These are phyloP conservation scores for Sporisorium graminicola DNA, from an alignment of 1,284 basidiomycete genomes.

Conservation along the genomic window DNA sequence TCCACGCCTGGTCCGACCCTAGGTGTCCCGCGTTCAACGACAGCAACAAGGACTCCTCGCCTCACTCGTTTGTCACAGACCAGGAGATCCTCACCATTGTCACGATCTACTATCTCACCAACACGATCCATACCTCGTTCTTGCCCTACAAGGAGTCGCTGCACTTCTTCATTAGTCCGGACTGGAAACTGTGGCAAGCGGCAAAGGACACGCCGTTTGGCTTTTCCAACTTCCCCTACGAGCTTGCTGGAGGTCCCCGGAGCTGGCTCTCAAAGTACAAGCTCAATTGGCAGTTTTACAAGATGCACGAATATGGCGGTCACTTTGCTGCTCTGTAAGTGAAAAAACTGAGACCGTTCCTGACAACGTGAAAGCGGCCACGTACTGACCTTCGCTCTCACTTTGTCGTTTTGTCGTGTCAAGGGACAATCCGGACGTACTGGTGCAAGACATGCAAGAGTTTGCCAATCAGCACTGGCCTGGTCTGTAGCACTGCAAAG, in stretches of 20 bases:
- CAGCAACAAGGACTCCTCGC: slow-evolving; percentile 1
- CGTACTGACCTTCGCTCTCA: neutral
- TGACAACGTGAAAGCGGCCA: neutral
- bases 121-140: slow-evolving; percentile 52
- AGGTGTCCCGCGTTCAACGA: slow-evolving; percentile 52
- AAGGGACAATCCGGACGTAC: slow-evolving; percentile 49
- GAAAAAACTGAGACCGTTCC: neutral
- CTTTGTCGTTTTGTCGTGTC: neutral
- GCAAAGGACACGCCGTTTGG: slow-evolving; percentile 47
- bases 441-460: slow-evolving; percentile 50
- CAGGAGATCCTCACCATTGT: slow-evolving; percentile 49
- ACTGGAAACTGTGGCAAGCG: slow-evolving; percentile 32
- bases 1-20: slow-evolving; percentile 57
- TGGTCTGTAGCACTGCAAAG: slow-evolving; percentile 8
- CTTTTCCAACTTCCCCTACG: slow-evolving; percentile 47
- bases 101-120: slow-evolving; percentile 56
- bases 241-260: slow-evolving; percentile 39
- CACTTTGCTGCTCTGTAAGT: slow-evolving; percentile 63
- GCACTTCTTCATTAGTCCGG: slow-evolving; percentile 19
- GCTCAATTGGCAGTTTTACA: slow-evolving; percentile 47
- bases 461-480: slow-evolving; percentile 51
- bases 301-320: slow-evolving; percentile 55
- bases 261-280: slow-evolving; percentile 40
- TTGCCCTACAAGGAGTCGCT: slow-evolving; percentile 50
- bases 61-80: slow-evolving; percentile 43